Percentiles rank a stretch among this genome's conserved stretches.
Evolutionary conservation across 2,329 filamentous ascomycete species (phyloP).

Genomic region (Lasiodiplodia hormozganensis): DNA sequence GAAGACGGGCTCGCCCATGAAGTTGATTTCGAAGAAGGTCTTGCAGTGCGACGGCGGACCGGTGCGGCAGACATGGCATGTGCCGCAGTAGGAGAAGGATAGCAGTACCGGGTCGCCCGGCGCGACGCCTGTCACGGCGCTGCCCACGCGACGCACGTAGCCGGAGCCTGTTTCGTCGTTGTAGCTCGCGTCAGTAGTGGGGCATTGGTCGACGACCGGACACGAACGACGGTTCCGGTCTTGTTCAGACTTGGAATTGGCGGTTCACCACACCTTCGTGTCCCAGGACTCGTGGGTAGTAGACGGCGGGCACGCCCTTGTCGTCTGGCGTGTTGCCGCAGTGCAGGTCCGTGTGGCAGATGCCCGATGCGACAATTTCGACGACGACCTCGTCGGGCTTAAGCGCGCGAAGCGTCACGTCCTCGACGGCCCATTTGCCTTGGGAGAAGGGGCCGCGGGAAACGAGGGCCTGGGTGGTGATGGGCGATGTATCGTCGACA

Average conservation of each 20-base stretch:
- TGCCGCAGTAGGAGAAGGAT: conserved; percentile 26
- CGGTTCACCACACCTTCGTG: conserved; percentile 54
- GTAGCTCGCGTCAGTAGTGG: neutral
- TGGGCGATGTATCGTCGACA: conserved; percentile 1
- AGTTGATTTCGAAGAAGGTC: conserved; percentile 25
- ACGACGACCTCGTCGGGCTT: conserved; percentile 57
- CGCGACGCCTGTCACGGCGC: conserved; percentile 47
- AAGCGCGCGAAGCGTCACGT: conserved; percentile 41
- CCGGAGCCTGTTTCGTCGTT: conserved; percentile 41
- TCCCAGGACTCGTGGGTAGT: conserved; percentile 57
- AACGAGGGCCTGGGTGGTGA: conserved; percentile 42
- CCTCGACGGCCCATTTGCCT: conserved; percentile 48
- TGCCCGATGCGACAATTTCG: conserved; percentile 59
- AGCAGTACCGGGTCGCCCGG: conserved; percentile 54
- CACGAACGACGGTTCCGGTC: neutral
- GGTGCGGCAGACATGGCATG: conserved; percentile 24
- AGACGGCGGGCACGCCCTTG: conserved; percentile 39
- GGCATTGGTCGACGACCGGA: neutral
- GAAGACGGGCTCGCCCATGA: conserved; percentile 26
- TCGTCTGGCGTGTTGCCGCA: conserved; percentile 43
- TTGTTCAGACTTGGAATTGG: too few relatives aligned
- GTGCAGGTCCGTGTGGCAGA: conserved; percentile 62
- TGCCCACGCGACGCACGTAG: conserved; percentile 53
- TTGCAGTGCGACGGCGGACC: conserved; percentile 28
- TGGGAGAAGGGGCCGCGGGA: conserved; percentile 43